These are phyloP conservation scores for Apiospora koreana DNA, from an alignment of 2,329 filamentous ascomycete species.

Conservation along the genomic window DNA sequence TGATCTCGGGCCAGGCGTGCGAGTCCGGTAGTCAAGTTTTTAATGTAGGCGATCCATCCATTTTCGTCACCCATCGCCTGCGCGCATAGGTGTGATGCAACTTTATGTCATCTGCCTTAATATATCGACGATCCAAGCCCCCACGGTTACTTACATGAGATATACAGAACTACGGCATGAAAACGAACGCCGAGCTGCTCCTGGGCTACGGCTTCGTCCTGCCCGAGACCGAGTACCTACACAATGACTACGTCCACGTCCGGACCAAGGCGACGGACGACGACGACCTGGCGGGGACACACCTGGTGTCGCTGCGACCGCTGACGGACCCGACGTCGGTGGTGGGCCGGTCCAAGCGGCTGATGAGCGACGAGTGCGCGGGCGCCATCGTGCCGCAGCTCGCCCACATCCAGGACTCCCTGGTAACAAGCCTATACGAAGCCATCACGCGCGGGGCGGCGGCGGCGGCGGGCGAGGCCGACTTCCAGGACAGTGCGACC, in stretches of 20 bases:
- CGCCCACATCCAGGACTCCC: slow-evolving; percentile 52
- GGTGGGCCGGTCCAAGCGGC: slow-evolving; percentile 44
- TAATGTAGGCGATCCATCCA: slow-evolving; percentile 20
- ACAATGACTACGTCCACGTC: slow-evolving; percentile 63
- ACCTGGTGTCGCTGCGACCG: slow-evolving; percentile 53
- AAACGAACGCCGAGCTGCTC: slow-evolving; percentile 72
- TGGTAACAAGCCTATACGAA: slow-evolving; percentile 52
- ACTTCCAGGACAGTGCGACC: slow-evolving; percentile 23
- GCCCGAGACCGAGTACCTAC: slow-evolving; percentile 46
- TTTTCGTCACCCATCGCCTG: neutral
- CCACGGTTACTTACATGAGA: neutral
- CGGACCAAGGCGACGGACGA: slow-evolving; percentile 42
- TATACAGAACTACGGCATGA: slow-evolving; percentile 69
- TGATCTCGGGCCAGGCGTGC: slow-evolving; percentile 46
- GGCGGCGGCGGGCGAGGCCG: neutral
- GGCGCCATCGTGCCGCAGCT: slow-evolving; percentile 40
- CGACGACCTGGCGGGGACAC: slow-evolving; percentile 29
- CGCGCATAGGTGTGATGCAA: no score
- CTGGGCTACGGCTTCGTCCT: slow-evolving; percentile 65
- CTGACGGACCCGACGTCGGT: slow-evolving; percentile 49
- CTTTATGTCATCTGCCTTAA: no score
- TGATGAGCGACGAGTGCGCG: slow-evolving; percentile 31
- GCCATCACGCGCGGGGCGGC: slow-evolving; percentile 24
- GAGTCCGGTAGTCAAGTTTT: slow-evolving; percentile 53
- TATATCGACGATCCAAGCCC: no score